Evolutionary conservation across 352 stramenopile genomes (phyloP).

Genomic region (Pythium dissotocum): DNA sequence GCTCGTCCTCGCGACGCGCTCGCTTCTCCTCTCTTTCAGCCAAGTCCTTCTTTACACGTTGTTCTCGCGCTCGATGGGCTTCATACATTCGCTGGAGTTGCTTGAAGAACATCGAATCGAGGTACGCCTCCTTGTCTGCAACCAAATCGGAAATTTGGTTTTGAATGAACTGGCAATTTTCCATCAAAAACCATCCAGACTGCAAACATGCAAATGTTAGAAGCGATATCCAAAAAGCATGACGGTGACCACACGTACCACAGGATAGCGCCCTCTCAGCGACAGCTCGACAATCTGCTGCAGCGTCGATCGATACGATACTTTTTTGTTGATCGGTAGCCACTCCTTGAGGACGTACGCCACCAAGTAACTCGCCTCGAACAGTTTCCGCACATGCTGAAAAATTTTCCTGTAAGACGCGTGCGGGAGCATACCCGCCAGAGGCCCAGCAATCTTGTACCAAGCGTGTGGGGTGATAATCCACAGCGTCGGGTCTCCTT

Average conservation of each 20-base stretch:
- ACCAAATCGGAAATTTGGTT: constrained; percentile 80
- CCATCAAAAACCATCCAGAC: constrained; percentile 83
- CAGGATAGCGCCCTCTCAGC: constrained; percentile 66
- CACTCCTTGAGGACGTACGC: constrained; percentile 85
- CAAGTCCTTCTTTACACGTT: constrained; percentile 56
- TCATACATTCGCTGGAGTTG: constrained; percentile 75
- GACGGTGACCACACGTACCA: constrained; percentile 41
- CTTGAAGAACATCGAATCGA: constrained; percentile 87
- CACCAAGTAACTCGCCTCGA: constrained; percentile 84
- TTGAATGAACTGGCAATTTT: constrained; percentile 82
- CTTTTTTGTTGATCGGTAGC: constrained; percentile 86
- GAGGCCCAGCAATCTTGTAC: constrained; percentile 84
- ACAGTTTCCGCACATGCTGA: constrained; percentile 71
- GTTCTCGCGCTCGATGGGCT: constrained; percentile 58
- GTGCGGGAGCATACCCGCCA: constrained; percentile 77
- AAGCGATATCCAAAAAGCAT: not conserved
- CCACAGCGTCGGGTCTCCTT: constrained; percentile 84
- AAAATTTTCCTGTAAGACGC: constrained; percentile 71
- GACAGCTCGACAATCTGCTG: constrained; percentile 83
- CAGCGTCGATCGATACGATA: constrained; percentile 80
- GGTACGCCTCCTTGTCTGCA: constrained; percentile 67
- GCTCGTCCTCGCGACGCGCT: constrained; percentile 27
- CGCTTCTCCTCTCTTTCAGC: constrained; percentile 63
- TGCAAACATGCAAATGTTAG: constrained; percentile 21
- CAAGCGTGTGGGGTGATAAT: constrained; percentile 80